Evolutionary conservation across 306 rosid genomes (phyloP), one percentile per base, ranked within the genome.

Genomic region (Argentina anserina): DNA sequence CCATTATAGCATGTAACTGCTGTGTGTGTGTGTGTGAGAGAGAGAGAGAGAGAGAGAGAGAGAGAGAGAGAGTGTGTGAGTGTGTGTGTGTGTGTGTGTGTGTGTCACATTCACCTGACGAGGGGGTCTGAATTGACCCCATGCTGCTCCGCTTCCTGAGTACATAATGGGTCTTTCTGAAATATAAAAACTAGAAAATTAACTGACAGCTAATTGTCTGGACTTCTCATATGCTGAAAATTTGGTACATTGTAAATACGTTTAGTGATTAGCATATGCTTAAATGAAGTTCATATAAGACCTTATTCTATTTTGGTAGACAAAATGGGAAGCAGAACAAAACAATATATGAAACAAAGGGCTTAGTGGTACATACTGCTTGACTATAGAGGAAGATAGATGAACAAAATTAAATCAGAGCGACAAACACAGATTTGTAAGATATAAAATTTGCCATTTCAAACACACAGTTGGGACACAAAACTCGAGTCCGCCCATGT

Each of bases 151-250:
- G 49, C 84, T 86, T 69, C 89, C 89, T 4, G 91, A 73, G 80
- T 75, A 70, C 86, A 88, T 76, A 59, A 86, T 84, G 31, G 96
- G 93, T 78, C 80, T 88, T 58, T 86, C 96, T 90, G 93, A 82
- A 78, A 78, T 28, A 67, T 23, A 47, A 34, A 75, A 75, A 76
- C 46, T 15, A n/a, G 4, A 45, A 70, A 49, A 43, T 40, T 33
- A 41, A 55, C 36, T 55, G 42, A 63, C 58, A 41, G 31, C 37
- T 5, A n/a, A 17, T 53, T 41, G 20, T 13, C 18, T 23, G 5
- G 21, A n/a, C 7, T 58, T 33, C 20, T 9, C 14, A 25, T 28
- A 5, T 3, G 17, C 13, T 45, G 40, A 10, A 7, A 31, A 20
- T 67, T 45, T 5, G 8, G 31, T 29, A 67, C 58, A 72, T 60